Evolutionary conservation across 768 basidiomycete genomes (phyloP).

Genomic region (Hericium coralloides): DNA sequence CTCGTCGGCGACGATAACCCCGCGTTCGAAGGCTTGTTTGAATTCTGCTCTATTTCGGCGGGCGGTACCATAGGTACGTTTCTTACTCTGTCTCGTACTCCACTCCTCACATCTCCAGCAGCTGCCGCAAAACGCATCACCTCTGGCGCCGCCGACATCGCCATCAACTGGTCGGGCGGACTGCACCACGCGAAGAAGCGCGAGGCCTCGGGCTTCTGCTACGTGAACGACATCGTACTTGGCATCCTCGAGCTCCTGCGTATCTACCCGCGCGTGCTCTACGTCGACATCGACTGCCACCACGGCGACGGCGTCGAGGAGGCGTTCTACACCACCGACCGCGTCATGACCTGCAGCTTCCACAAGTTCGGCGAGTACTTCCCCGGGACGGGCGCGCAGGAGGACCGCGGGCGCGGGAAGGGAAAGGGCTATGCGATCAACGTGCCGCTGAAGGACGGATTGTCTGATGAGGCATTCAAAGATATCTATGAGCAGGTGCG

Average conservation of each 20-base stretch:
- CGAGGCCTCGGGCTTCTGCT: slow-evolving; percentile 97
- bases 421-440: slow-evolving; percentile 89
- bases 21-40: slow-evolving; percentile 91
- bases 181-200: slow-evolving; percentile 99
- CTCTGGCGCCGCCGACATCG: slow-evolving; percentile 70
- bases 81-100: not conserved
- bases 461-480: slow-evolving; percentile 81
- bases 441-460: slow-evolving; percentile 89
- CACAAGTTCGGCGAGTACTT: slow-evolving; percentile 98
- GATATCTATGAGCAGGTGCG: slow-evolving; percentile 89
- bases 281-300: slow-evolving; percentile 97
- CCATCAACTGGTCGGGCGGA: slow-evolving; percentile 97
- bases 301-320: slow-evolving; percentile 99
- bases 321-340: slow-evolving; percentile 94
- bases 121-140: slow-evolving; percentile 77
- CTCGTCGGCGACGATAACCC: slow-evolving; percentile 90
- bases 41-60: slow-evolving; percentile 94
- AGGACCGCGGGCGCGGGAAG: slow-evolving; percentile 75
- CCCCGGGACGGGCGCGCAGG: slow-evolving; percentile 80
- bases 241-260: slow-evolving; percentile 90
- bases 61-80: slow-evolving; percentile 87
- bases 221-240: slow-evolving; percentile 96
- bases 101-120: slow-evolving; percentile 19
- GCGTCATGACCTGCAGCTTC: slow-evolving; percentile 96
- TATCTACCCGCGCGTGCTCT: slow-evolving; percentile 77